Evolutionary conservation across 2,329 filamentous ascomycete species (phyloP).

Genomic region (Aspergillus arachidicola): DNA sequence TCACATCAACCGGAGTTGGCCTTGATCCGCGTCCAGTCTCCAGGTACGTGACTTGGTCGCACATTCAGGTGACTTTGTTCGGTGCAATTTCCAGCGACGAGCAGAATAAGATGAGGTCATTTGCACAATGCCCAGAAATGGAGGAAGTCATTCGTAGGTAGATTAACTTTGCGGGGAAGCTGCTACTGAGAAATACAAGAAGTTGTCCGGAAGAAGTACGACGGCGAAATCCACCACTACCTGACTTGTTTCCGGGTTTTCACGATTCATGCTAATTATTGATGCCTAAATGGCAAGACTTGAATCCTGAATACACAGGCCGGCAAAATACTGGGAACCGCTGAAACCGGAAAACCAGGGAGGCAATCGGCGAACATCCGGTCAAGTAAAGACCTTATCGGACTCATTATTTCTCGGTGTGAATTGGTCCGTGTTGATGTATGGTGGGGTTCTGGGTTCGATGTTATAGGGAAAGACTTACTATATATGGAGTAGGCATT

Average conservation of each 20-base stretch:
- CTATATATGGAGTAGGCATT: neutral
- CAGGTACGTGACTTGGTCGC: neutral
- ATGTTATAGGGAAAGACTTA: neutral
- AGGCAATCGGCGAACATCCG: neutral
- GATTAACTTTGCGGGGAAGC: neutral
- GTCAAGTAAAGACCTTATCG: neutral
- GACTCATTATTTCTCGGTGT: neutral
- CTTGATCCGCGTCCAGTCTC: neutral
- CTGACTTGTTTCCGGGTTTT: neutral
- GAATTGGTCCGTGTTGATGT: neutral
- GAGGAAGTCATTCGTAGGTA: neutral
- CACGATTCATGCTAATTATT: neutral
- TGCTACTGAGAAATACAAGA: neutral
- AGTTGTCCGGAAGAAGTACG: neutral
- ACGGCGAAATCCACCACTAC: neutral
- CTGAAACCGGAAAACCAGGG: neutral
- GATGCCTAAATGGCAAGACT: neutral
- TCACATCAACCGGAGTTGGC: neutral
- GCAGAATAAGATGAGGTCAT: neutral
- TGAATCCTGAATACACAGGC: neutral
- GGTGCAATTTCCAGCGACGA: neutral
- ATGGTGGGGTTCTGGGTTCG: neutral
- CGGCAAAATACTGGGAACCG: neutral
- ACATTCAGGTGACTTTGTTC: neutral
- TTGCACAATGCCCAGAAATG: neutral